Conservation (phyloP, 495 filamentous ascomycete genomes). For the Podospora australis region DNA sequence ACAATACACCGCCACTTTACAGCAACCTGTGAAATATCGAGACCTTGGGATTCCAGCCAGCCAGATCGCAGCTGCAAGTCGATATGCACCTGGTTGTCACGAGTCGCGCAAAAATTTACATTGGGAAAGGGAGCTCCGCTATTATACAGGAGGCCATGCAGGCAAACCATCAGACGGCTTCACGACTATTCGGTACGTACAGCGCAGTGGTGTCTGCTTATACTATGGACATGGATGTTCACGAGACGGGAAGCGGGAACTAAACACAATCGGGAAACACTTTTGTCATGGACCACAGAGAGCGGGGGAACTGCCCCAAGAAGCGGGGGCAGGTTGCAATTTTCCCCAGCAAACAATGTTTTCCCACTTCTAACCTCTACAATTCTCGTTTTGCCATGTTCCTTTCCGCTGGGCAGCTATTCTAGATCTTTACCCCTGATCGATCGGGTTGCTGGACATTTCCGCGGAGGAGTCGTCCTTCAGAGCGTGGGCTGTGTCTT, state of each 20-base stretch:
- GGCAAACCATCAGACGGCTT: not conserved
- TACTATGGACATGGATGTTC: constrained; percentile 1
- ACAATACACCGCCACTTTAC: constrained; percentile 9
- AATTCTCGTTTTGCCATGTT: not conserved
- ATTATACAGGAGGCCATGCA: not conserved
- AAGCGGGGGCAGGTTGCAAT: not conserved
- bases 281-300: constrained; percentile 12
- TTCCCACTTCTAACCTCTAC: not conserved
- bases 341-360: not conserved
- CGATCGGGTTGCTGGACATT: constrained; percentile 2
- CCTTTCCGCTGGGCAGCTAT: not conserved
- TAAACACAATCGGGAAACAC: constrained; percentile 12
- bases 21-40: not conserved
- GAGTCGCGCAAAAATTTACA: constrained; percentile 5
- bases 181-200: not conserved
- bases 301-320: constrained; percentile 3
- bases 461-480: constrained; percentile 3
- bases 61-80: constrained; percentile 1
- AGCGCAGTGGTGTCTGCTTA: constrained; percentile 1
- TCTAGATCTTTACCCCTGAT: not conserved
- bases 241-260: constrained; percentile 9
- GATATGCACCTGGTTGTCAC: constrained; percentile 11
- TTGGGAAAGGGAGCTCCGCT: constrained; percentile 5
- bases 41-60: not conserved
- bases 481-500: not conserved